These are phyloP conservation scores for Solanum etuberosum DNA, from an alignment of 257 asterid genomes.

Conservation along the genomic window DNA sequence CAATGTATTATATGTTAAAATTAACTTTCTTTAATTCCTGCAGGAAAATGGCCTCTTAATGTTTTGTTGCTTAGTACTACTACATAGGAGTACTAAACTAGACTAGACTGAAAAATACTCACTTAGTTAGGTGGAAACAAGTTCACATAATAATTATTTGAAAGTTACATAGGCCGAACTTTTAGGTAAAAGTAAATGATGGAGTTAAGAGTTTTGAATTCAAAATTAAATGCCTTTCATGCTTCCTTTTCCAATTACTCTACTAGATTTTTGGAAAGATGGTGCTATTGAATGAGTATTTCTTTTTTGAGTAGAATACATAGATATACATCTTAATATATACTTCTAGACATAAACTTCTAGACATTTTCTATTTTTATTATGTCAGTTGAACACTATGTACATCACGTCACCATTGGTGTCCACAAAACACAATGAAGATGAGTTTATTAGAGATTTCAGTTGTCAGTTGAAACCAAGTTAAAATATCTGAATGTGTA, in stretches of 20 bases:
- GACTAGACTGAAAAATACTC: background rate
- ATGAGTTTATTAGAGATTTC: too few species aligned
- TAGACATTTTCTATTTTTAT: too few species aligned
- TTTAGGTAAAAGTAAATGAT: background rate
- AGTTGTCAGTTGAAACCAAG: too few species aligned
- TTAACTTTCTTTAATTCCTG: background rate
- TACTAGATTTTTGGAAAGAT: background rate
- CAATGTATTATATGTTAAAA: background rate
- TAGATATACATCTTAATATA: too few species aligned
- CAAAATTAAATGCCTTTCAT: background rate
- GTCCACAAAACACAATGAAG: too few species aligned
- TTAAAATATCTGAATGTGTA: too few species aligned
- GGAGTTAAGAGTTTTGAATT: background rate
- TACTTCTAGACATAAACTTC: too few species aligned
- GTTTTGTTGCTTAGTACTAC: background rate
- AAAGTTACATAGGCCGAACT: background rate
- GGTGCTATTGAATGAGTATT: background rate
- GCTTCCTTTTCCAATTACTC: too few species aligned
- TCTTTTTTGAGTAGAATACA: too few species aligned
- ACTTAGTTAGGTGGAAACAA: background rate
- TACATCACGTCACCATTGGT: too few species aligned
- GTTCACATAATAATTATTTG: background rate
- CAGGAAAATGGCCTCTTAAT: background rate
- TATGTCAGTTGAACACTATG: too few species aligned
- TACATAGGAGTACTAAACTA: background rate